Evolutionary conservation across 176 grass and related monocot species (phyloP), one percentile per base, ranked within the genome.

Genomic region (Poa pratensis): DNA sequence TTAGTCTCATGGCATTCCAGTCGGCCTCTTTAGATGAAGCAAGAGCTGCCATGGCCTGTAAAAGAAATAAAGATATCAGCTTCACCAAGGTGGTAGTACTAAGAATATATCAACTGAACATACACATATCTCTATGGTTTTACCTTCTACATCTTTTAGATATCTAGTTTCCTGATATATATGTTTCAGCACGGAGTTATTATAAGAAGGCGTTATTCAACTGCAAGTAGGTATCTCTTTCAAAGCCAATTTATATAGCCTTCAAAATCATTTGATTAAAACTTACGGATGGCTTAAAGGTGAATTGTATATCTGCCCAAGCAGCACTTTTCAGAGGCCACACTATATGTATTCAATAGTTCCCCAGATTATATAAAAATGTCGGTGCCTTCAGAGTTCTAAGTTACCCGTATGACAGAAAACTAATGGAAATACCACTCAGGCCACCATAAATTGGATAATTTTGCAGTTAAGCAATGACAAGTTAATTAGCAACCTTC

Each of bases 41-140:
- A 88, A 99, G 96, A 88, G 93, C 92, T 79, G 96, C 93, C 96
- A 99, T 99, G 57, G 96, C 96, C 96, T 99, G 87, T 68, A 87
- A 17, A 77, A 65, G 24, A 85, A 73, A 52, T 13, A 82, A 73
- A 51, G n/a, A 54, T 68, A 70, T 77, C 23, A 75, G 48, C 52
- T 27, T 42, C 7, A 57, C 26, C 40, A 15, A 52, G 75, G 40
- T 42, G 6, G 37, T 39, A 39, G 37, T 39, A 39, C 37, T 39
- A 39, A 39, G 37, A 39, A 39, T 39, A 39, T 39, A 39, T 39
- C 37, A 8, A 43, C 42, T 43, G 7, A 43, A 58, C 19, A 75
- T 3, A 77, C 6, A 43, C 10, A 65, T n/a, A 46, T 65, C 2
- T 73, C 40, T 26, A 27, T 48, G 12, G 43, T 24, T 69, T 18